Conservation (phyloP, 2,329 filamentous ascomycete genomes). For the Botrytis cinerea region DNA sequence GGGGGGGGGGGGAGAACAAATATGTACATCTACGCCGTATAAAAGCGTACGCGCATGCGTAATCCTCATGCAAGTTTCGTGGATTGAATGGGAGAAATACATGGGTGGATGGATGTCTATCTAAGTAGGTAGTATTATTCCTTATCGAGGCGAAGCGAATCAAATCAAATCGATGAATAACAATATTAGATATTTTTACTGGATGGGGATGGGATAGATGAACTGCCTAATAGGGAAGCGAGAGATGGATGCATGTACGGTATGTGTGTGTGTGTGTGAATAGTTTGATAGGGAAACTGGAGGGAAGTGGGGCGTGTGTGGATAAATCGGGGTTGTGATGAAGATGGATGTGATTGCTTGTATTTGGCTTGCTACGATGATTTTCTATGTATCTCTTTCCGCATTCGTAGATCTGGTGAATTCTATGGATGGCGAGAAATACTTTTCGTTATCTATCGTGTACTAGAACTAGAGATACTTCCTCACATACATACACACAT, state of each 20-base stretch:
- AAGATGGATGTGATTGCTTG: too few species aligned
- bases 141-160: too few species aligned
- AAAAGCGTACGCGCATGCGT: neutral
- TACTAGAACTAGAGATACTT: neutral
- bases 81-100: neutral
- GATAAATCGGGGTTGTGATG: too few species aligned
- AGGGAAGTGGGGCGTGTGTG: neutral
- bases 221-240: neutral
- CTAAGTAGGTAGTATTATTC: neutral
- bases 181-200: neutral
- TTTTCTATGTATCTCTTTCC: too few species aligned
- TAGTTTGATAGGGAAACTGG: neutral
- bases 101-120: neutral
- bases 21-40: neutral
- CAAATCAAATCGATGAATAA: neutral
- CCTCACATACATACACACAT: neutral
- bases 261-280: neutral
- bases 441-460: too few species aligned
- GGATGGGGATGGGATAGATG: neutral
- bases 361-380: too few species aligned
- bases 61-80: neutral
- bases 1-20: rapidly evolving
- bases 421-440: too few species aligned
- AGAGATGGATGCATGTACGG: neutral
- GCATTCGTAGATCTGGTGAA: too few species aligned